These are phyloP conservation scores for Macrolepiota dolichaula DNA, from an alignment of 768 basidiomycete species.

Conservation along the genomic window DNA sequence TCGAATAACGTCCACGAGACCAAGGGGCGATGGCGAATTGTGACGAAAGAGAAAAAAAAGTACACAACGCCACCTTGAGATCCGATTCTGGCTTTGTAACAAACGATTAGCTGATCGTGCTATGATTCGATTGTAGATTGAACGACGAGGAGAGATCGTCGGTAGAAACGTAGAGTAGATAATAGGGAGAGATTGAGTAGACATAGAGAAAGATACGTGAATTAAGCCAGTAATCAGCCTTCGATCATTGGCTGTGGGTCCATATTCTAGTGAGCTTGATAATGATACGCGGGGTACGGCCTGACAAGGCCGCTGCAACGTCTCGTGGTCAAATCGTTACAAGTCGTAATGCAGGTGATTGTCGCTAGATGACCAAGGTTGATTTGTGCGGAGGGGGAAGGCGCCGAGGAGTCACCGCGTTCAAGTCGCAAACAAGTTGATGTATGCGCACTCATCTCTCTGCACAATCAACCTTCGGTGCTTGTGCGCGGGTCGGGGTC, in stretches of 20 bases:
- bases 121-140: neutral
- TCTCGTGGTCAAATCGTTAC: neutral
- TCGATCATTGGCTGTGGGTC: neutral
- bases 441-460: neutral
- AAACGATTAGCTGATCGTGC: neutral
- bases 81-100: neutral
- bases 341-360: neutral
- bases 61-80: neutral
- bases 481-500: neutral
- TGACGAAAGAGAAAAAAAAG: neutral
- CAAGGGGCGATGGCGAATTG: neutral
- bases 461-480: neutral
- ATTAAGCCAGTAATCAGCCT: neutral
- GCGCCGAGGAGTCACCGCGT: constrained; percentile 5
- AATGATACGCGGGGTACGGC: neutral
- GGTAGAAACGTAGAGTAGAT: too few relatives aligned
- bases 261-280: neutral
- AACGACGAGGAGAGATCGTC: neutral
- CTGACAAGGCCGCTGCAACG: too few relatives aligned
- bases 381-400: neutral
- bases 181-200: neutral
- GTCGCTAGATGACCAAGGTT: neutral
- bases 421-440: neutral
- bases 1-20: neutral
- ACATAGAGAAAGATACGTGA: neutral